These are phyloP conservation scores for Fusarium beomiforme DNA, from an alignment of 2,329 filamentous ascomycete genomes.

Conservation along the genomic window DNA sequence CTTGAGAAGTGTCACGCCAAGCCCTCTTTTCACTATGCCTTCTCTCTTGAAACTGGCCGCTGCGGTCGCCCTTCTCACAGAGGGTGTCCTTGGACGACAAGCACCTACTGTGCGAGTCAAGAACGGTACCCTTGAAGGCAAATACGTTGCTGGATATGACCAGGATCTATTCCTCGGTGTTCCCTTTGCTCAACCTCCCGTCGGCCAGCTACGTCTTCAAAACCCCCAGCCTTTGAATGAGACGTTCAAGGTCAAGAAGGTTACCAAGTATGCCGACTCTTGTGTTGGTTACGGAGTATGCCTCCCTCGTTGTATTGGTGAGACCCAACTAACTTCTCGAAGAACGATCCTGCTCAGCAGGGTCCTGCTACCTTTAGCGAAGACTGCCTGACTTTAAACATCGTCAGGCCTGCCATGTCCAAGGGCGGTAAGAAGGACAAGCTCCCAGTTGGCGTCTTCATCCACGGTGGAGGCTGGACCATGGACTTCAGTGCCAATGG, in stretches of 20 bases:
- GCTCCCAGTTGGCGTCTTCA: slow-evolving; percentile 42
- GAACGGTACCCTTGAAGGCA: slow-evolving; percentile 37
- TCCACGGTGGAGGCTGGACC: slow-evolving; percentile 52
- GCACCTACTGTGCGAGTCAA: slow-evolving; percentile 31
- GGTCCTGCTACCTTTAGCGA: slow-evolving; percentile 32
- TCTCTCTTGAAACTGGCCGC: slow-evolving; percentile 10
- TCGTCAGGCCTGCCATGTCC: slow-evolving; percentile 27
- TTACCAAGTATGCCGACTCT: slow-evolving; percentile 38
- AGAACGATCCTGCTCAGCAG: slow-evolving; percentile 30
- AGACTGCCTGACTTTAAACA: slow-evolving; percentile 36
- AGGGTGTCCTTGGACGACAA: slow-evolving; percentile 2
- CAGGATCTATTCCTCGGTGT: slow-evolving; percentile 39
- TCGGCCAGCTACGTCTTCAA: slow-evolving; percentile 28
- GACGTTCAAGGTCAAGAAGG: slow-evolving; percentile 27
- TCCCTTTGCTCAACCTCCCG: slow-evolving; percentile 36
- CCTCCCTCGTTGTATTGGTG: rapidly evolving
- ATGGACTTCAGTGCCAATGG: slow-evolving; percentile 56
- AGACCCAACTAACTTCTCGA: not conserved
- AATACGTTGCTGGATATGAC: slow-evolving; percentile 28
- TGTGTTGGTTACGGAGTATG: slow-evolving; percentile 40
- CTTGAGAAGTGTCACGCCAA: not conserved
- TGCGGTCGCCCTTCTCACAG: slow-evolving; percentile 6
- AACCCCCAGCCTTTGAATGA: slow-evolving; percentile 23
- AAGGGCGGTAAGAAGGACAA: slow-evolving; percentile 1
- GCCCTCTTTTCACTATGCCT: not conserved